Conservation (phyloP, 2,329 filamentous ascomycete genomes). For the Capronia americana region DNA sequence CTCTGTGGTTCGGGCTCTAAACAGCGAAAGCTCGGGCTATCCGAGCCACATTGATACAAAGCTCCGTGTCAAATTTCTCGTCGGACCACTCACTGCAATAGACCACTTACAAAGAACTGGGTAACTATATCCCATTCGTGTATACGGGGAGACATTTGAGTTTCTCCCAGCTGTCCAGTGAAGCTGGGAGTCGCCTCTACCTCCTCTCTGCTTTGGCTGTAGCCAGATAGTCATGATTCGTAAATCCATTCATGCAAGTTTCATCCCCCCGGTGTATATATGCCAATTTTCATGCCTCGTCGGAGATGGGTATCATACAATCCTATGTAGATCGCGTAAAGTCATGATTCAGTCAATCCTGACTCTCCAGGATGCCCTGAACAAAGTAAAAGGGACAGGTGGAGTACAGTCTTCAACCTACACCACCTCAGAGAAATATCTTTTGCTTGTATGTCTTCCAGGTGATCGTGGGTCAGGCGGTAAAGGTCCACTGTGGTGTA, state of each 20-base stretch:
- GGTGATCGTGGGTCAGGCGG: constrained; percentile 36
- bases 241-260: background rate
- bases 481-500: constrained; percentile 69
- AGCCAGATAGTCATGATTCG: constrained; percentile 4
- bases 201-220: background rate
- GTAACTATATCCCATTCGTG: constrained; percentile 15
- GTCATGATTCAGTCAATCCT: constrained; percentile 6
- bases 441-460: constrained; percentile 37
- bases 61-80: background rate
- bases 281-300: constrained; percentile 9
- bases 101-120: background rate
- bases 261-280: background rate
- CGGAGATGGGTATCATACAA: constrained; percentile 26
- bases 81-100: background rate
- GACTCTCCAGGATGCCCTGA: background rate
- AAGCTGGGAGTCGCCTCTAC: background rate
- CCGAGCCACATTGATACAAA: background rate
- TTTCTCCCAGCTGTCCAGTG: background rate
- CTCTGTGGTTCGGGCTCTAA: background rate
- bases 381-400: background rate
- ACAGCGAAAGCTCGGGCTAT: constrained; percentile 1
- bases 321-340: constrained; percentile 24
- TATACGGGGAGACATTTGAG: background rate
- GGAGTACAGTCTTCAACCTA: constrained; percentile 14
- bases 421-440: constrained; percentile 40